Conservation (phyloP, 345 rosid genomes). For the Moricandia moricandioides region DNA sequence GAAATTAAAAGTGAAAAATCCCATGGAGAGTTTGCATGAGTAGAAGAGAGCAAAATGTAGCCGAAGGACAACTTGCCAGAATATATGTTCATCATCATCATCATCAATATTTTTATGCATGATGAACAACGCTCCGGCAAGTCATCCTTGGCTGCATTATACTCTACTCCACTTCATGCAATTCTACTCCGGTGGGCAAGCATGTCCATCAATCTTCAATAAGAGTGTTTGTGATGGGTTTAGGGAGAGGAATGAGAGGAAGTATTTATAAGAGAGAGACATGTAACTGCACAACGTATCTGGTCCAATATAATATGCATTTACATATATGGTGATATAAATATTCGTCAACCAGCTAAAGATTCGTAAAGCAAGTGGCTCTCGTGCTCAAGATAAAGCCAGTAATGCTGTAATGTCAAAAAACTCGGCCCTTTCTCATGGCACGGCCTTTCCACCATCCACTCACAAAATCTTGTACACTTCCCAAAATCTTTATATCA, state of each 20-base stretch:
- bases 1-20: neutral
- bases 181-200: slow-evolving; percentile 26
- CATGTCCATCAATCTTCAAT: neutral
- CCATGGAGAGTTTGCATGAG: slow-evolving; percentile 43
- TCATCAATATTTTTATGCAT: neutral
- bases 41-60: slow-evolving; percentile 51
- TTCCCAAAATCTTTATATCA: slow-evolving; percentile 15
- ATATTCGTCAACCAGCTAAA: slow-evolving; percentile 25
- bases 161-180: slow-evolving; percentile 46
- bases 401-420: slow-evolving; percentile 34
- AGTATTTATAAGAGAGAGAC: slow-evolving; percentile 35
- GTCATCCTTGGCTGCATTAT: slow-evolving; percentile 66
- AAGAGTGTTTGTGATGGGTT: slow-evolving; percentile 22
- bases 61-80: slow-evolving; percentile 58
- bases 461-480: slow-evolving; percentile 32
- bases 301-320: slow-evolving; percentile 17
- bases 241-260: slow-evolving; percentile 1
- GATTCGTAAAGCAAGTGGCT: slow-evolving; percentile 40
- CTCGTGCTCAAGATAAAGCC: slow-evolving; percentile 34
- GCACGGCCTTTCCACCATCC: slow-evolving; percentile 32
- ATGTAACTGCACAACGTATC: slow-evolving; percentile 10
- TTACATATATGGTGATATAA: slow-evolving; percentile 9
- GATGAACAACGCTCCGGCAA: slow-evolving; percentile 39
- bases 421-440: slow-evolving; percentile 26
- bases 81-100: neutral